These are phyloP conservation scores for Huntiella bhutanensis DNA, from an alignment of 2,329 filamentous ascomycete genomes.

Conservation along the genomic window DNA sequence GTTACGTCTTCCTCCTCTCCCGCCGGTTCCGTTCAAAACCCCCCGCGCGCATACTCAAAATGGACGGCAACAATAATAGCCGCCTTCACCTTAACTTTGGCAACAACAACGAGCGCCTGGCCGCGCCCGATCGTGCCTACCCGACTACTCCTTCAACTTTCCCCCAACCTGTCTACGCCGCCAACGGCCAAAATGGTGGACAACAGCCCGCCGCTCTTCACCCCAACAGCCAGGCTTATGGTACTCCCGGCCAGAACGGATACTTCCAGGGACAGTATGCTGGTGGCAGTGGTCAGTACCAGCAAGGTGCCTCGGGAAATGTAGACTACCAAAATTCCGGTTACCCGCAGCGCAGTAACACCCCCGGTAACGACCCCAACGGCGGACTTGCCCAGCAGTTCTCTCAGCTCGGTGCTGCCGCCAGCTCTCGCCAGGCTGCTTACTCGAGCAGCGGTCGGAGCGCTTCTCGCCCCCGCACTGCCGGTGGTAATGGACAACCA, in stretches of 20 bases:
- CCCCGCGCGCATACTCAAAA: conserved; percentile 17
- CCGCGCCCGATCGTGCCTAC: conserved; percentile 46
- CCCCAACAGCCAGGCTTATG: conserved; percentile 20
- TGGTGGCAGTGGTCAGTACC: conserved; percentile 13
- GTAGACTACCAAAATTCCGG: conserved; percentile 29
- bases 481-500: conserved; percentile 46
- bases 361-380: conserved; percentile 60
- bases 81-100: conserved; percentile 48
- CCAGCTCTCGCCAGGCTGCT: conserved; percentile 38
- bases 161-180: conserved; percentile 61
- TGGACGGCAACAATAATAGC: conserved; percentile 41
- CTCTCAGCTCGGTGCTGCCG: conserved; percentile 63
- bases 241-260: conserved; percentile 18
- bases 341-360: conserved; percentile 35
- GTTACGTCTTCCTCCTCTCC: not conserved
- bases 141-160: conserved; percentile 90
- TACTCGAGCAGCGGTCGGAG: conserved; percentile 44
- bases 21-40: not conserved
- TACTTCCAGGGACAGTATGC: conserved; percentile 39
- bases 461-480: conserved; percentile 63
- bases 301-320: conserved; percentile 20
- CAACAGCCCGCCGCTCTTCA: conserved; percentile 15
- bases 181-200: conserved; percentile 20
- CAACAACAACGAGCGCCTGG: conserved; percentile 45
- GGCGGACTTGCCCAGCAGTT: conserved; percentile 90